Percentiles rank a stretch among this genome's conserved stretches.
Conservation (phyloP, 306 rosid species). For the Hippophae tibetana region DNA sequence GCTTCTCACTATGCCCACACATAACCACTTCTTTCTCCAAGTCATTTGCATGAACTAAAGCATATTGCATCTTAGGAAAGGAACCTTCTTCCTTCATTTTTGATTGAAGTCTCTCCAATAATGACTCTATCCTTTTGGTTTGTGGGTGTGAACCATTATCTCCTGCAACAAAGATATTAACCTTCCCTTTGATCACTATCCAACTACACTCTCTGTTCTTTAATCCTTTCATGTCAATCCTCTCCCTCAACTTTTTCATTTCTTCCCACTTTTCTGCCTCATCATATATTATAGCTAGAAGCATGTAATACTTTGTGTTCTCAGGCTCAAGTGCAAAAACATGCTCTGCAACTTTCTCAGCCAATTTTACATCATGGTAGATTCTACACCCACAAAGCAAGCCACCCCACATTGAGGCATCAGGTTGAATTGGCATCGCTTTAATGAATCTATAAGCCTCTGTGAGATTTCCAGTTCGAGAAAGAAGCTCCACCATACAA, state of each 20-base stretch:
- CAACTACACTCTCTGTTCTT: slow-evolving; percentile 58
- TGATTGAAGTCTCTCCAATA: slow-evolving; percentile 32
- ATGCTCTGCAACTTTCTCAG: slow-evolving; percentile 62
- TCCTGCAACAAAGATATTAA: slow-evolving; percentile 48
- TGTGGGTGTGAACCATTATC: slow-evolving; percentile 44
- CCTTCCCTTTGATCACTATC: slow-evolving; percentile 49
- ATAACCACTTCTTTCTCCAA: slow-evolving; percentile 60
- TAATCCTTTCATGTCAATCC: slow-evolving; percentile 38
- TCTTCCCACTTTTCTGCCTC: slow-evolving; percentile 76
- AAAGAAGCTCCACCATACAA: slow-evolving; percentile 69
- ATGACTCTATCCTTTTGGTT: slow-evolving; percentile 36
- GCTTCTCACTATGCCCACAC: slow-evolving; percentile 66
- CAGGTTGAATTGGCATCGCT: slow-evolving; percentile 52
- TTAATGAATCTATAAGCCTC: slow-evolving; percentile 47
- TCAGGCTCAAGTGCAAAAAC: slow-evolving; percentile 65
- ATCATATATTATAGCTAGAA: slow-evolving; percentile 58
- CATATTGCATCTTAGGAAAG: slow-evolving; percentile 43
- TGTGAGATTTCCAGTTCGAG: slow-evolving; percentile 51
- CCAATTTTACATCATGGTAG: slow-evolving; percentile 55
- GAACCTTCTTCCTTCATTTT: slow-evolving; percentile 57
- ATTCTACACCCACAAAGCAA: slow-evolving; percentile 63
- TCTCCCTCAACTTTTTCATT: slow-evolving; percentile 36
- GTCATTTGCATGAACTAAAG: slow-evolving; percentile 49
- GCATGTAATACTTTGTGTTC: slow-evolving; percentile 61
- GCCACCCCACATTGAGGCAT: slow-evolving; percentile 65